These are phyloP conservation scores for Rhodotorula sp. DNA, from an alignment of 1,284 basidiomycete genomes.

Conservation along the genomic window DNA sequence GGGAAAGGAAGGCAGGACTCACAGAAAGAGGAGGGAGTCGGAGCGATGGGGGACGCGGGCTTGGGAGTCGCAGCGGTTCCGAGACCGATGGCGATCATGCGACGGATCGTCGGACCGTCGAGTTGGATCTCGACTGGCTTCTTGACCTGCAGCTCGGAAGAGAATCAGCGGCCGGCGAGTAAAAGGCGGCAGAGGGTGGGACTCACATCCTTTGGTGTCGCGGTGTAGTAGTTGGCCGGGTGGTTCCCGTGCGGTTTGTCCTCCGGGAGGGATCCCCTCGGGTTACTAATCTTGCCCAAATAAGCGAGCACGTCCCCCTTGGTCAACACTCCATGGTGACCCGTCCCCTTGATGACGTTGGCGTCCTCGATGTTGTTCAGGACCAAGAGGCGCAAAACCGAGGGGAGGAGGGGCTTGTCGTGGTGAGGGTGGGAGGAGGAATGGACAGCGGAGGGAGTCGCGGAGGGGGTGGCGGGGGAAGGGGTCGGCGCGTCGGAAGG, in stretches of 20 bases:
- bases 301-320: conserved; percentile 52
- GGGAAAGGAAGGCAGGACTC: not conserved
- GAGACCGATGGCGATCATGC: conserved; percentile 34
- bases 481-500: conserved; percentile 43
- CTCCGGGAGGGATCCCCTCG: conserved; percentile 34
- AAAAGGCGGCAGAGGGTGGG: too few relatives aligned
- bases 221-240: conserved; percentile 24
- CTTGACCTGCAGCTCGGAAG: conserved; percentile 8
- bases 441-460: conserved; percentile 32
- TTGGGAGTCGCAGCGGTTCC: conserved; percentile 1
- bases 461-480: conserved; percentile 45
- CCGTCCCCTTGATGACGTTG: conserved; percentile 50
- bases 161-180: too few relatives aligned
- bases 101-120: conserved; percentile 29
- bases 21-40: conserved; percentile 3
- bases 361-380: conserved; percentile 46
- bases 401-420: conserved; percentile 46
- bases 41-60: not conserved
- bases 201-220: conserved; percentile 11
- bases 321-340: conserved; percentile 50
- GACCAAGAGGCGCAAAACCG: conserved; percentile 48
- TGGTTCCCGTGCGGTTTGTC: conserved; percentile 29
- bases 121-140: conserved; percentile 23
- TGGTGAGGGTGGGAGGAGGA: conserved; percentile 21
- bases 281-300: conserved; percentile 46